These are phyloP conservation scores for Tetrahymena thermophila DNA, from an alignment of 73 alveolate species.

Conservation along the genomic window DNA sequence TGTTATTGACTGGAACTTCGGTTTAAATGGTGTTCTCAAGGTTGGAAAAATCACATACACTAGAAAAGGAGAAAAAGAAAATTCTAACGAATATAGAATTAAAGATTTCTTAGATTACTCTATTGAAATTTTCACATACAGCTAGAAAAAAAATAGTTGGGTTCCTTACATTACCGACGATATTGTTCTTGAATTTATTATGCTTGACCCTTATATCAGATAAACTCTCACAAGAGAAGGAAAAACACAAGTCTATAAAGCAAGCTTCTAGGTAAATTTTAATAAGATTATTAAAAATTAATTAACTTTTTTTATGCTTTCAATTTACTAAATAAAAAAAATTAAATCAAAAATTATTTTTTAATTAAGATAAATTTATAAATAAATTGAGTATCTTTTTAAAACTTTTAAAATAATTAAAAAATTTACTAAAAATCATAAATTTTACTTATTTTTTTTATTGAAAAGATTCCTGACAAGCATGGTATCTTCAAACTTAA, in stretches of 20 bases:
- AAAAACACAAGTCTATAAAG: slow-evolving; percentile 10
- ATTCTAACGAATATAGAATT: slow-evolving; percentile 31
- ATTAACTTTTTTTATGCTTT: no score
- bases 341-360: no score
- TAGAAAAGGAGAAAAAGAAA: slow-evolving; percentile 10
- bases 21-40: slow-evolving; percentile 6
- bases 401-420: neutral
- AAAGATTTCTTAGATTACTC: slow-evolving; percentile 27
- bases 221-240: slow-evolving; percentile 21
- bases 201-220: slow-evolving; percentile 40
- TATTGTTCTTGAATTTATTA: slow-evolving; percentile 21
- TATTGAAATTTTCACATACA: slow-evolving; percentile 16
- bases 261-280: slow-evolving; percentile 10
- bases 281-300: neutral
- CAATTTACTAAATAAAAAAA: no score
- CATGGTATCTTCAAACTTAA: slow-evolving; percentile 37
- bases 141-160: neutral
- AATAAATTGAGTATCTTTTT: neutral
- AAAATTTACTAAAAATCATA: neutral
- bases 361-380: no score
- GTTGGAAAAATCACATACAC: slow-evolving; percentile 25
- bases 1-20: slow-evolving; percentile 15
- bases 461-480: slow-evolving; percentile 22
- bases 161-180: slow-evolving; percentile 33
- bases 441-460: neutral